Percentiles rank a stretch among this genome's conserved stretches.
These are phyloP conservation scores for Paraurostyla sp. DNA, from an alignment of 73 alveolate genomes.

Conservation along the genomic window DNA sequence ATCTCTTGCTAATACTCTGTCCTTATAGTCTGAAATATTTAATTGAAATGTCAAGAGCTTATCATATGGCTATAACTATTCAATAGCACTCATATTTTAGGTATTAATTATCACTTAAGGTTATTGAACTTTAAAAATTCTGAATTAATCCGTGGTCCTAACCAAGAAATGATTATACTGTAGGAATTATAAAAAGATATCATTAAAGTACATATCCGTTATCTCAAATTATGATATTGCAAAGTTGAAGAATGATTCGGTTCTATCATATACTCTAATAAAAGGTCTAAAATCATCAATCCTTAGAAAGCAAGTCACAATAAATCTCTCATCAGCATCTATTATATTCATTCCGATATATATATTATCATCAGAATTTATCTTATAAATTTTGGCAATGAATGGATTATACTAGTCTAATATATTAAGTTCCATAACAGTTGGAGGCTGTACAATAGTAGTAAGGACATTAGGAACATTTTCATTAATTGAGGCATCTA, in stretches of 20 bases:
- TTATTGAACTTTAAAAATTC: not conserved
- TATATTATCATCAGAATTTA: not conserved
- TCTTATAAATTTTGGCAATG: not conserved
- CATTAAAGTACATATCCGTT: not conserved
- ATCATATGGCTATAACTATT: not conserved
- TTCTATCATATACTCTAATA: not conserved
- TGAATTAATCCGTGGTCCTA: not conserved
- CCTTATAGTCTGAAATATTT: not conserved
- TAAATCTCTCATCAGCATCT: slow-evolving; percentile 5
- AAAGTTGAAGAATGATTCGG: not conserved
- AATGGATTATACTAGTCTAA: not conserved
- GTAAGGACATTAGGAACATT: slow-evolving; percentile 2
- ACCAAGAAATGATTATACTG: slow-evolving; percentile 9
- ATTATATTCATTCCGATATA: not conserved
- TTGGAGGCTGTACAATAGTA: not conserved
- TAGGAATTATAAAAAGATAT: not conserved
- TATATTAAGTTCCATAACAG: not conserved
- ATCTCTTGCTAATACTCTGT: not conserved
- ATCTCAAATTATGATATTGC: not conserved
- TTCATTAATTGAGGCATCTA: not conserved
- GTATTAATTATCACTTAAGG: not conserved
- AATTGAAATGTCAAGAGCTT: not conserved
- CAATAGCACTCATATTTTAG: not conserved
- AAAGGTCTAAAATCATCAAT: slow-evolving; percentile 3
- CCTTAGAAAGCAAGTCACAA: not conserved